phyloP scores from a whole-genome alignment of 768 basidiomycete genomes.

The Steccherinum ochraceum region DNA sequence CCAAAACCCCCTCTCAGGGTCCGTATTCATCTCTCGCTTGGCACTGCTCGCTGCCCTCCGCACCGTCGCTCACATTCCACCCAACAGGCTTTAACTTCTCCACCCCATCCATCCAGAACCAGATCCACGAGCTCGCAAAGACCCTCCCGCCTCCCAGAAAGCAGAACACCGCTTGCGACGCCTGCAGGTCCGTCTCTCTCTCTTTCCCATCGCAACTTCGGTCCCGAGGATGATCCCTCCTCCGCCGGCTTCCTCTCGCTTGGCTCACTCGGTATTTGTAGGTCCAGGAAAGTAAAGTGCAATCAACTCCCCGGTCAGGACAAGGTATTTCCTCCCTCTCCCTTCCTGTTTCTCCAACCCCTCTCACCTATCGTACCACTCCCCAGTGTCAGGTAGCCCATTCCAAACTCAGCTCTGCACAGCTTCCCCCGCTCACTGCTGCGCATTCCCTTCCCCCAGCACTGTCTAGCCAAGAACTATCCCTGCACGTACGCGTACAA shows the following conservation, averaged over 20 bases:
- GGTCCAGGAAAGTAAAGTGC: constrained; percentile 86
- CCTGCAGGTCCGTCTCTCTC: constrained; percentile 58
- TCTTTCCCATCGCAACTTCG: constrained; percentile 7
- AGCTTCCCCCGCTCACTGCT: neutral
- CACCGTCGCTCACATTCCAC: constrained; percentile 15
- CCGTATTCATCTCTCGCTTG: too few species aligned
- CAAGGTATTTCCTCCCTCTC: constrained; percentile 47
- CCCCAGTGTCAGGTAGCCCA: constrained; percentile 58
- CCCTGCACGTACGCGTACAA: constrained; percentile 76
- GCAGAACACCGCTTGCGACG: constrained; percentile 92
- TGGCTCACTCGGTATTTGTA: constrained; percentile 20
- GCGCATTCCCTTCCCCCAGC: constrained; percentile 34
- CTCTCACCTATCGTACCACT: constrained; percentile 8
- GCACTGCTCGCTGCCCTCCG: constrained; percentile 6
- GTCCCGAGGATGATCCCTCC: constrained; percentile 7
- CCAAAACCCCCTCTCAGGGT: constrained; percentile 4
- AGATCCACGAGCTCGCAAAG: constrained; percentile 78
- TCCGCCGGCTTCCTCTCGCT: neutral
- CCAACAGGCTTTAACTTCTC: constrained; percentile 55
- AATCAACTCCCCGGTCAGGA: constrained; percentile 76
- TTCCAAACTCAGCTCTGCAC: neutral
- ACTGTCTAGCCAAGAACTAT: constrained; percentile 83
- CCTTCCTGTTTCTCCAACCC: constrained; percentile 12
- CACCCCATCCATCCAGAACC: constrained; percentile 66
- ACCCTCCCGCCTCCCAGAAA: constrained; percentile 80